These are phyloP conservation scores for Sicyos edulis DNA, from an alignment of 306 rosid species.

Conservation along the genomic window DNA sequence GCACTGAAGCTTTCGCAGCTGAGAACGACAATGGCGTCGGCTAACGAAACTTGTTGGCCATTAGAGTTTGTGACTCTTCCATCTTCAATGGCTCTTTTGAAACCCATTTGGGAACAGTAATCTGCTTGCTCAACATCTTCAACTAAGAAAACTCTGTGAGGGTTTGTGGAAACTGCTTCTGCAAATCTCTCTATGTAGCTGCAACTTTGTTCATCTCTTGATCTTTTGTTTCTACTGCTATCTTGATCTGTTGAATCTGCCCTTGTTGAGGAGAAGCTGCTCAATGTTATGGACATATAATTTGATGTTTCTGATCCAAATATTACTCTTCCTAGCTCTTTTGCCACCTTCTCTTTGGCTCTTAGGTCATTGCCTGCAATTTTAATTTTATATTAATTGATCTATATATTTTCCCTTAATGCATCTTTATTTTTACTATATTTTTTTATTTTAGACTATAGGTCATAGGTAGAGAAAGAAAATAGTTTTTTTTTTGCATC, in stretches of 20 bases:
- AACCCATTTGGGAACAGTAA: conserved; percentile 70
- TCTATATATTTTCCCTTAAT: not conserved
- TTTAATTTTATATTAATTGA: not conserved
- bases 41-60: conserved; percentile 56
- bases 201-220: conserved; percentile 67
- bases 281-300: conserved; percentile 50
- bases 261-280: conserved; percentile 66
- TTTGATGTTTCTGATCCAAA: conserved; percentile 53
- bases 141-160: conserved; percentile 70
- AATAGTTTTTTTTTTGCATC: too few species aligned
- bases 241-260: conserved; percentile 58
- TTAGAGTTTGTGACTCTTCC: conserved; percentile 50
- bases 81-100: conserved; percentile 70
- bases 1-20: conserved; percentile 75
- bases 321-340: conserved; percentile 57
- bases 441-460: not conserved
- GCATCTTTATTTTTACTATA: not conserved
- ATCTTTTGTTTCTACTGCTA: conserved; percentile 42
- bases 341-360: conserved; percentile 66
- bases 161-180: conserved; percentile 52
- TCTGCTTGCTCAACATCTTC: conserved; percentile 90
- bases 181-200: conserved; percentile 60
- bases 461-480: not conserved
- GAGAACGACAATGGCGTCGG: conserved; percentile 71
- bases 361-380: conserved; percentile 42